Evolutionary conservation across 495 filamentous ascomycete species (phyloP), one percentile per base, ranked within the genome.

Genomic region (Penicillium ochrochloron): DNA sequence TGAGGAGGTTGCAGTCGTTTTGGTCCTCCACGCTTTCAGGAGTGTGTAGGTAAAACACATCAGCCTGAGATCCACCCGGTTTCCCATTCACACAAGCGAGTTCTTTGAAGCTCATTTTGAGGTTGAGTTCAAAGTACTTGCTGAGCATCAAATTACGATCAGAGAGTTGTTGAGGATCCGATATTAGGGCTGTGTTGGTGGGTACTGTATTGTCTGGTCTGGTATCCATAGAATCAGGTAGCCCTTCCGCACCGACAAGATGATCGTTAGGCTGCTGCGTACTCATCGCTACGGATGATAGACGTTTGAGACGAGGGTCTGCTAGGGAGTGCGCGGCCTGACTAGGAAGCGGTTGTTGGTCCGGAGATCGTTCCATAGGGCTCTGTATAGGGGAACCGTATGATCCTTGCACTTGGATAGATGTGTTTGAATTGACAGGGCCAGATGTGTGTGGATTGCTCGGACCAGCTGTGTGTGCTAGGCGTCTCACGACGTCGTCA

Each of bases 41-140:
- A 34, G 76, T 79, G 60, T 75, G 69, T 12, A 83, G 61, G 66
- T 79, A 82, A 41, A 83, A 82, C 8, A 66, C 61, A 19, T 73
- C 67, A n/a, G 71, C 64, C 4, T 60, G 39, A 14, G 66, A 56
- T 8, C 35, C 10, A 35, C 66, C 67, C 5, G 33, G 63, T 2
- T 33, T 19, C 14, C 44, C 59, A n/a, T 57, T 60, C 11, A 68
- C 34, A 10, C 59, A 66, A 27, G 59, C 64, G 31, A 80, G 62
- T 0, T 59, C 53, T 1, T 70, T 60, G 56, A 75, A 66, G 0
- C 64, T 69, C 19, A 75, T 67, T 0, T 64, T 62, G 34, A 63
- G 68, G 0, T 41, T 17, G 1, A 52, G 12, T 1, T 44, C 23
- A 33, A 66, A 62, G 39, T 74, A 73, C 3, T 27, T 15, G 2